These are phyloP conservation scores for Gonapodya prolifera DNA, from an alignment of 192 early-diverging fungal genomes.

Conservation along the genomic window DNA sequence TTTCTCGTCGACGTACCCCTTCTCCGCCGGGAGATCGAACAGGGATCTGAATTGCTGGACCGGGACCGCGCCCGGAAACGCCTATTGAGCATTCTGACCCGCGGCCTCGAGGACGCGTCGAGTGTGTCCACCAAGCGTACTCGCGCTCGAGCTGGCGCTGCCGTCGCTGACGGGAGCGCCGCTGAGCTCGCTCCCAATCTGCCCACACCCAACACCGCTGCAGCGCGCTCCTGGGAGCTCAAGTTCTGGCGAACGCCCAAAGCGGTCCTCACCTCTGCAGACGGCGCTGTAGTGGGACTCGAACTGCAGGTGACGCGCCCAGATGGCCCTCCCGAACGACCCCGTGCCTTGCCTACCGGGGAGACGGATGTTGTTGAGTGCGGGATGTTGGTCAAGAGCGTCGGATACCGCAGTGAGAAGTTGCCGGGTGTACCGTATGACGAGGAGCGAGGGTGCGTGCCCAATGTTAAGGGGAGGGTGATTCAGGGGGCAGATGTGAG, in stretches of 20 bases:
- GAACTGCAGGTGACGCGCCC: conserved; percentile 55
- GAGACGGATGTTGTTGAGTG: conserved; percentile 37
- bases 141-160: not conserved
- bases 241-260: not conserved
- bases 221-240: not conserved
- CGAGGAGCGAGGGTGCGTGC: conserved; percentile 40
- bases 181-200: no score
- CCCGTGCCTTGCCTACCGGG: conserved; percentile 46
- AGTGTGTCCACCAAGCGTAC: not conserved
- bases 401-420: conserved; percentile 73
- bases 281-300: conserved; percentile 10
- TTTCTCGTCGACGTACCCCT: conserved; percentile 51
- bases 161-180: not conserved
- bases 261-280: not conserved
- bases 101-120: conserved; percentile 32
- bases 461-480: conserved; percentile 70
- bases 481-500: conserved; percentile 20
- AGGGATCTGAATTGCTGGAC: conserved; percentile 17
- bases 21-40: conserved; percentile 36
- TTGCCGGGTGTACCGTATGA: conserved; percentile 72
- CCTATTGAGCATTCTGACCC: conserved; percentile 61
- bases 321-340: conserved; percentile 39
- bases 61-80: conserved; percentile 61
- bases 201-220: not conserved
- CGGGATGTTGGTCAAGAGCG: conserved; percentile 64